phyloP scores from a whole-genome alignment of 768 basidiomycete species.

The Auriscalpium microsporum region DNA sequence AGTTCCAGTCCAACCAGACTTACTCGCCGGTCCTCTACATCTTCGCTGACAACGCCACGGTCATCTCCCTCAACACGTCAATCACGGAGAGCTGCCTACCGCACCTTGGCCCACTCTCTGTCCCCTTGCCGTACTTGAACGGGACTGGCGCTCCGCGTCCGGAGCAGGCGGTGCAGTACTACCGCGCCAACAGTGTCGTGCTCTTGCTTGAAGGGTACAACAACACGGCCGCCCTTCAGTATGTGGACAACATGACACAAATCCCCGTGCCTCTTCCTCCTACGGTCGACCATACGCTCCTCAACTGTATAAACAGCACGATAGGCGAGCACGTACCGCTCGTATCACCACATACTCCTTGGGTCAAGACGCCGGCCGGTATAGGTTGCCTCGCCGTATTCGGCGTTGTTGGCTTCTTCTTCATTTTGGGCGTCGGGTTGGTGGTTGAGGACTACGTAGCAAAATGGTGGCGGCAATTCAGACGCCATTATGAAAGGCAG shows the following conservation, averaged over 20 bases:
- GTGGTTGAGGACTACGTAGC: too few species aligned
- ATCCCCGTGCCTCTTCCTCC: slow-evolving; percentile 41
- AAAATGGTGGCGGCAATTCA: too few species aligned
- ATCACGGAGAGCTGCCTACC: slow-evolving; percentile 21
- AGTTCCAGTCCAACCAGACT: slow-evolving; percentile 18
- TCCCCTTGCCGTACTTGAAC: slow-evolving; percentile 6
- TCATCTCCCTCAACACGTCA: slow-evolving; percentile 23
- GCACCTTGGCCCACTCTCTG: slow-evolving; percentile 10
- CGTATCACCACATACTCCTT: slow-evolving; percentile 15
- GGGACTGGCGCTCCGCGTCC: slow-evolving; percentile 13
- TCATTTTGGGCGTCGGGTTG: too few species aligned
- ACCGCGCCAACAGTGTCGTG: slow-evolving; percentile 18
- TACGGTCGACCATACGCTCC: slow-evolving; percentile 38
- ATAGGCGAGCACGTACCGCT: slow-evolving; percentile 53
- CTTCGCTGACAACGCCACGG: slow-evolving; percentile 27
- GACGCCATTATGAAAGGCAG: too few species aligned
- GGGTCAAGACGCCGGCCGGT: too few species aligned
- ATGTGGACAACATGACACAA: slow-evolving; percentile 27
- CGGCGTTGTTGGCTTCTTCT: too few species aligned
- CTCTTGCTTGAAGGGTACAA: slow-evolving; percentile 22
- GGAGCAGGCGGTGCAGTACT: slow-evolving; percentile 20
- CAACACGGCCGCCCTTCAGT: slow-evolving; percentile 18
- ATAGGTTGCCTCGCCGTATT: too few species aligned
- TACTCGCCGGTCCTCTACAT: slow-evolving; percentile 23
- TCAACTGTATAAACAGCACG: slow-evolving; percentile 54